Evolutionary conservation across 306 rosid species (phyloP), one percentile per base, ranked within the genome.

Genomic region (Cyamopsis tetragonoloba): DNA sequence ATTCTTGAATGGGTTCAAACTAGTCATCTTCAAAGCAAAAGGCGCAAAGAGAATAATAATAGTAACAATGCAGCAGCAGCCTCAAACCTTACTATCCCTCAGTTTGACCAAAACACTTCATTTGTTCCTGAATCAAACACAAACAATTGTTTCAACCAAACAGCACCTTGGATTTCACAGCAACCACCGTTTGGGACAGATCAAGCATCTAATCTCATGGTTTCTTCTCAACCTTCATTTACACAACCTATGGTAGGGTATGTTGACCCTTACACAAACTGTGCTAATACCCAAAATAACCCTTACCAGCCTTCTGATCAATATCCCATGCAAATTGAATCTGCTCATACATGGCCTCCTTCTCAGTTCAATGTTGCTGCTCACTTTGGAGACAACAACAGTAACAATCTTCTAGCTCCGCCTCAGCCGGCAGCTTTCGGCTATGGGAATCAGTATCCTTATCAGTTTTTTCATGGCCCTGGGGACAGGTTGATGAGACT

Each of bases 1-100:
- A 87, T 93, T 47, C 95, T 93, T 14, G 84, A 93, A 71, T 93
- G 99, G 99, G 99, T 93, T 72, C 91, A 90, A 75, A 90, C 84
- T 0, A 93, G 88, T 23, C 96, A 93, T 68, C 90, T 93, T 44
- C 96, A 88, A 37, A 86, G 74, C 58, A 78, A 85, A 41, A 78
- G 90, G 41, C 70, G 44, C 49, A 69, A 70, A 53, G 85, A 71
- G 18, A 23, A 19, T 28, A 11, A 5, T 11, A 18, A 18, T 17
- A 53, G 6, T 8, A 55, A 3, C 39, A 34, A 1, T 6, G 9
- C 27, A 13, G 8, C 24, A 26, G 3, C 50, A 3, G 10, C 71
- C 5, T 28, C 73, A 32, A 69, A 72, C 58, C 41, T 51, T 14
- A 75, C 81, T 4, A 18, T 27, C 34, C 38, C 27, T 57, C 86